phyloP scores from a whole-genome alignment of 2,329 filamentous ascomycete genomes.

The Stemphylium lycopersici region DNA sequence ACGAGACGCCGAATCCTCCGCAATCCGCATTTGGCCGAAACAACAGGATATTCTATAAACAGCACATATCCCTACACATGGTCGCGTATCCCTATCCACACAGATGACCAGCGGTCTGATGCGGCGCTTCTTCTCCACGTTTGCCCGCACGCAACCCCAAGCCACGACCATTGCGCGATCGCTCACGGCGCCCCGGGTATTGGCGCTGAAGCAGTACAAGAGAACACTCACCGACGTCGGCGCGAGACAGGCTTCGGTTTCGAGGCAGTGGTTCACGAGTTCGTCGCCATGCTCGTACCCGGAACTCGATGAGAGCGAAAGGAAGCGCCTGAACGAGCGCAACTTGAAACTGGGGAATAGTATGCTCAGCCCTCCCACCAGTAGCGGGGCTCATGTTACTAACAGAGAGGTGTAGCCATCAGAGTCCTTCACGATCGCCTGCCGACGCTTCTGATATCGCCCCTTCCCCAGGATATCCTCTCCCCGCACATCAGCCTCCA shows the following conservation, averaged over 20 bases:
- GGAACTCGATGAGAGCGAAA: conserved; percentile 44
- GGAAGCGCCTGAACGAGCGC: conserved; percentile 63
- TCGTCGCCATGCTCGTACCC: conserved; percentile 38
- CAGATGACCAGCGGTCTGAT: conserved; percentile 54
- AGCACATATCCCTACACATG: conserved; percentile 29
- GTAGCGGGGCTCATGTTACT: conserved; percentile 4
- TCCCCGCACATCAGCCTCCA: conserved; percentile 67
- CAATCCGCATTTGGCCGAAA: conserved; percentile 2
- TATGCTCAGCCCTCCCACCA: conserved; percentile 40
- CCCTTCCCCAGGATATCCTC: conserved; percentile 66
- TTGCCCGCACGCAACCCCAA: conserved; percentile 44
- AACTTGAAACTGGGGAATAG: conserved; percentile 68
- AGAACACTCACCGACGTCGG: conserved; percentile 42
- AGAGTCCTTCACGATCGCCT: conserved; percentile 67
- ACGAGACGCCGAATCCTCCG: conserved; percentile 4
- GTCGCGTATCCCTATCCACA: conserved; percentile 34
- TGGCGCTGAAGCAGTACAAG: conserved; percentile 43
- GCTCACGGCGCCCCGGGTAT: conserved; percentile 35
- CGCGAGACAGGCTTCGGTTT: conserved; percentile 38
- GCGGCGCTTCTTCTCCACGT: conserved; percentile 55
- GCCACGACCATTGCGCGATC: conserved; percentile 21
- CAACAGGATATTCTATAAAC: background rate
- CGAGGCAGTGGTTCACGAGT: conserved; percentile 54
- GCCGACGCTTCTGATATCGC: conserved; percentile 65
- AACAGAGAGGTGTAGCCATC: conserved; percentile 55